Base-by-base conservation (phyloP, 2,329 filamentous ascomycete genomes). In the Leptosphaerulina australis region DNA sequence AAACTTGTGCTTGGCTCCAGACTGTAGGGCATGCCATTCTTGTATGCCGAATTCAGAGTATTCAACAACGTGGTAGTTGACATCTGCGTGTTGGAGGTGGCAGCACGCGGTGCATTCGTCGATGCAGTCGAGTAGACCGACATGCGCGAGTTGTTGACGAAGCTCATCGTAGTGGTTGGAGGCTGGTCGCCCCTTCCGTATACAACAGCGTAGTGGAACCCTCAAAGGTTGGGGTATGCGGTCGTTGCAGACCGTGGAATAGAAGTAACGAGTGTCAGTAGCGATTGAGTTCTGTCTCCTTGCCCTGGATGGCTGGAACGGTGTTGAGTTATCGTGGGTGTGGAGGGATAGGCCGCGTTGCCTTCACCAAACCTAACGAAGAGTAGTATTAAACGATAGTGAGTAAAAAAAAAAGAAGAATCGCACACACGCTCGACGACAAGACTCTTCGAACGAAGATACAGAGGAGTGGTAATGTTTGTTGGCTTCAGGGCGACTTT, bases 51-150 rank as follows among this genome's bases (percentile, higher is more conserved):
- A 76, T 99, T 94, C 35, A 97, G 82, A 47, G 90, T 85, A 75
- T 97, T 97, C 47, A 99, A 83, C 36, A 97, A 83, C 0, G 91
- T 96, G 1, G 92, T 96, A 2, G 93, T 96, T 5, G 93, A 96
- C 45, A 97, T 87, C 70, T 96, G 91, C 35, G 87, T 78, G 8
- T 88, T 81, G 66, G 90, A 84, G 45, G 84, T 84, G 25, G 82
- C 79, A 17, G 80, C 74, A 49, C 79, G 79, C 36, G 78, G 74
- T 57, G 78, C 80, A 31, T 80, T 81, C 53, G 83, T 76, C 36
- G 86, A 84, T 58, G 88, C 72, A 52, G 74, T 82, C 35, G 84
- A 87, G 67, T 83, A 85, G 45, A 82, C 77, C 20, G 83, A 85
- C 72, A 81, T 81, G 62, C 83, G 83, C 60, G 81, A 83, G 60